Percentiles rank a stretch among this genome's conserved stretches.
These are phyloP conservation scores for Nakazawaea ambrosiae DNA, from an alignment of 805 yeast species.

Conservation along the genomic window DNA sequence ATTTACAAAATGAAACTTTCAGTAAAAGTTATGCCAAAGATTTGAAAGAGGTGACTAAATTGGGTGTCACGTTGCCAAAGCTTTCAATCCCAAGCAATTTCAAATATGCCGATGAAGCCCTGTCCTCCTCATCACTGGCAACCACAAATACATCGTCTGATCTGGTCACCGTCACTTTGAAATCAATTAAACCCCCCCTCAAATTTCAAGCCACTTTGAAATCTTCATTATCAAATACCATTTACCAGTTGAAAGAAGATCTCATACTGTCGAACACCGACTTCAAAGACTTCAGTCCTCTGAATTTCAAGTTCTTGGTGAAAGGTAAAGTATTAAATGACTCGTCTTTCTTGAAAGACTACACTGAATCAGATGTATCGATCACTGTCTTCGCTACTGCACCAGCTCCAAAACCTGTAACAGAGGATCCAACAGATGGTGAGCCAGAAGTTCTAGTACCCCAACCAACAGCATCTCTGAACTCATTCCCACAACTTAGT, in stretches of 20 bases:
- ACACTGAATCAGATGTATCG: constrained; percentile 13
- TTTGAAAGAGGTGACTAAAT: constrained; percentile 7
- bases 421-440: not conserved
- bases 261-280: constrained; percentile 21
- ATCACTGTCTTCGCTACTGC: constrained; percentile 15
- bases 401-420: too few relatives aligned
- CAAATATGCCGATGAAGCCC: not conserved
- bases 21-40: not conserved
- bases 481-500: not conserved
- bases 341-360: constrained; percentile 20
- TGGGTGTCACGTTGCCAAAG: constrained; percentile 10
- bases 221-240: constrained; percentile 22
- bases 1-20: constrained; percentile 2
- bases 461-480: not conserved
- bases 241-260: constrained; percentile 27
- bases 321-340: constrained; percentile 38
- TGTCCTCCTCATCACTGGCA: not conserved
- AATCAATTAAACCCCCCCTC: constrained; percentile 38
- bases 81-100: constrained; percentile 1
- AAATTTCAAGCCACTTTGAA: constrained; percentile 26
- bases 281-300: constrained; percentile 19
- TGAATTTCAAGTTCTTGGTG: constrained; percentile 30
- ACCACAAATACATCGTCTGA: not conserved
- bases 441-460: too few relatives aligned
- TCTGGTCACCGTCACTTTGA: constrained; percentile 24